Evolutionary conservation across 1,284 basidiomycete species (phyloP).

Genomic region (Hymenochaete sp.): DNA sequence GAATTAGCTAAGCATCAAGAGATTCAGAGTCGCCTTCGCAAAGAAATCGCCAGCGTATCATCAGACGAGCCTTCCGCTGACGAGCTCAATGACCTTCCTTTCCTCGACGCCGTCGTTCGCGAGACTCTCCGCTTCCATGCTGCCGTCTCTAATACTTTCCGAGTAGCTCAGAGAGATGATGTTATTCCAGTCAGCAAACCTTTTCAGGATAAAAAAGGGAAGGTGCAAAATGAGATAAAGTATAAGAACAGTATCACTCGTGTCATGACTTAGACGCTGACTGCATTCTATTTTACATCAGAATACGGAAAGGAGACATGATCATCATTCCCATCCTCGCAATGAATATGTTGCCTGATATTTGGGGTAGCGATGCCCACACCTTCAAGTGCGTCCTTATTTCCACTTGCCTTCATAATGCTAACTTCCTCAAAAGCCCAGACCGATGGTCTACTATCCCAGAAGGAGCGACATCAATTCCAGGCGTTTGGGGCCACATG

Average conservation of each 20-base stretch:
- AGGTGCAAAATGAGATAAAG: slow-evolving; percentile 19
- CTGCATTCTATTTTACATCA: background rate
- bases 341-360: slow-evolving; percentile 29
- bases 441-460: slow-evolving; percentile 26
- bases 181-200: slow-evolving; percentile 23
- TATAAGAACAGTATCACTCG: slow-evolving; percentile 4
- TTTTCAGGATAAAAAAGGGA: slow-evolving; percentile 21
- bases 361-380: slow-evolving; percentile 38
- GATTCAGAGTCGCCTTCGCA: slow-evolving; percentile 36
- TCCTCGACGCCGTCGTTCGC: slow-evolving; percentile 28
- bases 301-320: slow-evolving; percentile 24
- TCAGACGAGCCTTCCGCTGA: slow-evolving; percentile 25
- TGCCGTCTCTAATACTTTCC: slow-evolving; percentile 19
- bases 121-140: slow-evolving; percentile 24
- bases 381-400: slow-evolving; percentile 23
- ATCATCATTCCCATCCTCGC: slow-evolving; percentile 27
- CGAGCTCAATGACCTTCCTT: slow-evolving; percentile 27
- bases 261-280: background rate
- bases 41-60: slow-evolving; percentile 28
- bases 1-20: slow-evolving; percentile 32
- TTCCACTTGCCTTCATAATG: background rate
- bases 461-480: slow-evolving; percentile 21
- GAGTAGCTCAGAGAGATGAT: slow-evolving; percentile 22
- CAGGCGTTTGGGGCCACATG: slow-evolving; percentile 26
- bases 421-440: slow-evolving; percentile 19